Evolutionary conservation across 1,284 basidiomycete genomes (phyloP), one percentile per base, ranked within the genome.

Genomic region (Tilletiopsis washingtonensis): DNA sequence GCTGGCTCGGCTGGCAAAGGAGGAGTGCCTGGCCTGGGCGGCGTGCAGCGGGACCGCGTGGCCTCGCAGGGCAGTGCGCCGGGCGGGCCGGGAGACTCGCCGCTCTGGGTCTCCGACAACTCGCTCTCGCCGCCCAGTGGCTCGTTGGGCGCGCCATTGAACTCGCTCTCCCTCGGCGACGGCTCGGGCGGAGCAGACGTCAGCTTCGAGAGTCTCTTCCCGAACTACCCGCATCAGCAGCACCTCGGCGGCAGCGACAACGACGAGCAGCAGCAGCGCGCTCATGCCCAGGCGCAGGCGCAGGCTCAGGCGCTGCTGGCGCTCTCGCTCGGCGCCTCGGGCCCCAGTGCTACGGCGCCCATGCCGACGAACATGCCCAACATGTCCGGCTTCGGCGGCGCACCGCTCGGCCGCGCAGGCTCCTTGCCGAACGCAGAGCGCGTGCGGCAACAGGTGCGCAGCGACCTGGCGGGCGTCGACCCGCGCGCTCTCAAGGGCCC

Each of bases 381-480:
- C n/a, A n/a, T n/a, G n/a, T n/a, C n/a, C n/a, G n/a, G n/a, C n/a
- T n/a, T n/a, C n/a, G n/a, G n/a, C n/a, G n/a, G n/a, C n/a, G n/a
- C n/a, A n/a, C n/a, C n/a, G n/a, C n/a, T n/a, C n/a, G n/a, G n/a
- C n/a, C n/a, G n/a, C n/a, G n/a, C n/a, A n/a, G n/a, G n/a, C n/a
- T n/a, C n/a, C n/a, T n/a, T n/a, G n/a, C n/a, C n/a, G n/a, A n/a
- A n/a, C 25, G 38, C 45, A 0, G 48, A 51, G 11, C 40, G 41
- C 5, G 53, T 56, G 53, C 51, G 52, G 4, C 47, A 53, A 3
- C 62, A 64, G 43, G 54, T 64, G 21, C 49, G 59, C 1, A 51
- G 48, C 32, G 64, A 66, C 26, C 57, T 66, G 2, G 55, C 53
- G 2, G 62, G 61, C 26, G 61, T 67, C 38, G 64, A 67, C 47